Percentiles rank a stretch among this genome's conserved stretches.
These are phyloP conservation scores for Lepidium sativum DNA, from an alignment of 345 rosid species.

Conservation along the genomic window DNA sequence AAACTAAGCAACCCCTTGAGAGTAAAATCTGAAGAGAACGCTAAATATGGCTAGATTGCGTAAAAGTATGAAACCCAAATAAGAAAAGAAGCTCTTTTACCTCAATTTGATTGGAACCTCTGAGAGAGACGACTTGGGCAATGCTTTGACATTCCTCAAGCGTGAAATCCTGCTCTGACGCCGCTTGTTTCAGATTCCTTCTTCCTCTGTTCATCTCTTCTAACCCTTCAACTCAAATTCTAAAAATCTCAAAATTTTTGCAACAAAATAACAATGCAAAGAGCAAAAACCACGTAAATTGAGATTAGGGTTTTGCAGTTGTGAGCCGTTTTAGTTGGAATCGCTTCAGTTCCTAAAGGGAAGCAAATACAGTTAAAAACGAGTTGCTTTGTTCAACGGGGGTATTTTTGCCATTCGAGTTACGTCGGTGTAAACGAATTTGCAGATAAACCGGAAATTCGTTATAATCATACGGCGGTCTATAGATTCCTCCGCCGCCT, in stretches of 20 bases:
- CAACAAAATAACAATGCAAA: background rate
- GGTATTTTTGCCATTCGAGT: background rate
- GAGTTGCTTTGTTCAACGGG: background rate
- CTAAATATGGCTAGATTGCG: background rate
- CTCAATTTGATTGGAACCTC: constrained; percentile 92
- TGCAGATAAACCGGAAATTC: constrained; percentile 20
- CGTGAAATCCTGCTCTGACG: constrained; percentile 40
- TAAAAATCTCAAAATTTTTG: background rate
- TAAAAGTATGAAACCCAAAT: background rate
- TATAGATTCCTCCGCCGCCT: constrained; percentile 26
- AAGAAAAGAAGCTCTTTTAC: constrained; percentile 14
- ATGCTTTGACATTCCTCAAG: constrained; percentile 65
- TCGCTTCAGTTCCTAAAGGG: background rate
- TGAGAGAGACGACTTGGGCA: constrained; percentile 68
- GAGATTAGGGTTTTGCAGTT: constrained; percentile 26
- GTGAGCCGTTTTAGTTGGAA: constrained; percentile 1
- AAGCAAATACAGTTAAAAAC: background rate
- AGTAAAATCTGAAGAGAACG: background rate
- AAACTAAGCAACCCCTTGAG: background rate
- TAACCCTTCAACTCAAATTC: background rate
- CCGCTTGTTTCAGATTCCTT: constrained; percentile 77
- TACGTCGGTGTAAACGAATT: constrained; percentile 13
- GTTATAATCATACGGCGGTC: constrained; percentile 12
- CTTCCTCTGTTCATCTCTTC: constrained; percentile 68
- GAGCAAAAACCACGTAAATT: background rate